These are phyloP conservation scores for Globomyces sp. DNA, from an alignment of 371 early-diverging fungal genomes.

Conservation along the genomic window DNA sequence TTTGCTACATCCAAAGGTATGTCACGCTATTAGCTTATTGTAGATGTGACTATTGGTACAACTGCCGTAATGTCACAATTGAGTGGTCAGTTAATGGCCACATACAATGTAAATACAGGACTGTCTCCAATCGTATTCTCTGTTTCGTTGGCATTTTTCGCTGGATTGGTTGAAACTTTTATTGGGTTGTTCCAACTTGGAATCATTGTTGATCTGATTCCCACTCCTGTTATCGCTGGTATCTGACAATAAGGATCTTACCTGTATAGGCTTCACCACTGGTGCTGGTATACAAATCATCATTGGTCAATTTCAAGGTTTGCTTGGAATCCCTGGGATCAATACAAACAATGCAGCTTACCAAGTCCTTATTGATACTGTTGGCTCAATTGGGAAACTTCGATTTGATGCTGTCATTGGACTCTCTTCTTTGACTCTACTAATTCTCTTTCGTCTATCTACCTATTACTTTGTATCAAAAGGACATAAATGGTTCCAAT, in stretches of 20 bases:
- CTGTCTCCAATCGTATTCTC: constrained; percentile 56
- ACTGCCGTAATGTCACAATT: constrained; percentile 81
- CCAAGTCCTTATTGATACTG: constrained; percentile 57
- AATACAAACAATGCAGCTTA: constrained; percentile 59
- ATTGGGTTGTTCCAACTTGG: constrained; percentile 77
- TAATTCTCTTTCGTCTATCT: constrained; percentile 47
- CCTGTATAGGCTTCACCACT: constrained; percentile 16
- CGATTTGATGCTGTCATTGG: constrained; percentile 63
- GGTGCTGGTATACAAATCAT: constrained; percentile 58
- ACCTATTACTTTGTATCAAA: constrained; percentile 27
- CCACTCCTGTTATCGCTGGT: constrained; percentile 27
- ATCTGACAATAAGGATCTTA: background rate
- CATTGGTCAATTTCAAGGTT: constrained; percentile 71
- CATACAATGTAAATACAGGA: constrained; percentile 24
- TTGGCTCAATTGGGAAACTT: constrained; percentile 43
- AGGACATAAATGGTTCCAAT: constrained; percentile 38
- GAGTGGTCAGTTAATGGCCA: constrained; percentile 63
- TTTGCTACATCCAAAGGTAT: constrained; percentile 72
- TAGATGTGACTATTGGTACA: constrained; percentile 83
- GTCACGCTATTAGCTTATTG: background rate
- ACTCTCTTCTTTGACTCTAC: constrained; percentile 50
- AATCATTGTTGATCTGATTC: constrained; percentile 79
- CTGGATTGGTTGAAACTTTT: constrained; percentile 61
- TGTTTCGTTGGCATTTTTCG: constrained; percentile 61
- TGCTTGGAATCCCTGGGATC: constrained; percentile 70